phyloP scores from a whole-genome alignment of 208 protist genomes.

The Porcisia hertigi region DNA sequence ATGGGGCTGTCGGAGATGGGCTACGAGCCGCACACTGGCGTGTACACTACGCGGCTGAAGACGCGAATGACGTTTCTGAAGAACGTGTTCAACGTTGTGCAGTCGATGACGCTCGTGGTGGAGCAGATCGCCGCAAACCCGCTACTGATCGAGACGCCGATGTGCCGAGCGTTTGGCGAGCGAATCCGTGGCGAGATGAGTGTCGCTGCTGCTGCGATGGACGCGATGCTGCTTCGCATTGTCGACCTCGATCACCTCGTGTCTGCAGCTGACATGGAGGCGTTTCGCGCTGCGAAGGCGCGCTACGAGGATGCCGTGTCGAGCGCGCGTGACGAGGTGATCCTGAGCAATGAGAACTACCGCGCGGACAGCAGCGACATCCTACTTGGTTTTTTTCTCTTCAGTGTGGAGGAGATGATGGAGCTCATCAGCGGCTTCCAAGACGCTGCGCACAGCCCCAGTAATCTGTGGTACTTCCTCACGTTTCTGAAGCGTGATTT shows the following conservation, averaged over 20 bases:
- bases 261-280: conserved; percentile 51
- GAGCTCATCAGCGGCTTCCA: conserved; percentile 62
- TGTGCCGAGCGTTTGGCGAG: conserved; percentile 68
- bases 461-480: conserved; percentile 60
- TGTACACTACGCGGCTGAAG: conserved; percentile 59
- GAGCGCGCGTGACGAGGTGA: conserved; percentile 68
- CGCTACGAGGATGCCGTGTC: conserved; percentile 76
- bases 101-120: conserved; percentile 76
- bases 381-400: conserved; percentile 84
- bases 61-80: conserved; percentile 63
- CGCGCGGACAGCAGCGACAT: conserved; percentile 79
- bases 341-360: conserved; percentile 86
- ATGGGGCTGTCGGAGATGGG: conserved; percentile 59
- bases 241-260: conserved; percentile 59
- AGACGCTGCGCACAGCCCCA: conserved; percentile 39
- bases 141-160: conserved; percentile 59
- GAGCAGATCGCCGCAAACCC: conserved; percentile 72
- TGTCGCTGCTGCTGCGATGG: conserved; percentile 71
- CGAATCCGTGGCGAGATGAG: conserved; percentile 54
- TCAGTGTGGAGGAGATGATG: conserved; percentile 79
- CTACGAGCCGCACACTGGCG: conserved; percentile 82
- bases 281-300: conserved; percentile 50
- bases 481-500: conserved; percentile 56
- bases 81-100: conserved; percentile 57
- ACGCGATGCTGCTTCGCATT: conserved; percentile 76